Evolutionary conservation across 495 filamentous ascomycete genomes (phyloP), one percentile per base, ranked within the genome.

Genomic region (Aspergillus conjunctus): DNA sequence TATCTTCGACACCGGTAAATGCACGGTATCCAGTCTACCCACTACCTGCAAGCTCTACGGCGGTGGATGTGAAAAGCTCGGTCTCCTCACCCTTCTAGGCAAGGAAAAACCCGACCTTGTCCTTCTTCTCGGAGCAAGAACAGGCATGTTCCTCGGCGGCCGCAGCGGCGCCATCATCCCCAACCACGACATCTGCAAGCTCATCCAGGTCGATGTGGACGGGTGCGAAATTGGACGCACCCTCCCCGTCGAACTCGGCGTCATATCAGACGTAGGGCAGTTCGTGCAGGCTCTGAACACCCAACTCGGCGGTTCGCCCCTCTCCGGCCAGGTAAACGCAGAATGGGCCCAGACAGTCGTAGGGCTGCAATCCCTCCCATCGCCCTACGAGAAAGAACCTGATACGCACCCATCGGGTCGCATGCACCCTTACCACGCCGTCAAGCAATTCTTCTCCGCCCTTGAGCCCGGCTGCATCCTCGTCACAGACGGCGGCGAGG

Each of bases 351-450:
- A 62, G 6, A 46, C 61, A 7, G 52, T 60, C 18, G 55, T 70
- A 7, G 21, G 41, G 12, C 20, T 72, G 14, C 31, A 59, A 12
- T 56, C 54, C 14, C 34, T 65, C 1, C 59, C 62, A 14, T 58
- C 58, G 3, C 65, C 67, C 0, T 70, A 53, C n/a, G 65, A 68
- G 48, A 59, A 60, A 21, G 67, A 72, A 3, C 46, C 67, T 1
- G 22, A 51, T 18, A 49, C 61, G 1, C 18, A 15, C 6, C 46
- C 32, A 1, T 59, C 52, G 5, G 67, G 70, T 4, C 54, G 20
- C 33, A 60, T 72, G 2, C 70, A 72, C 52, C 70, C 70, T 4
- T 68, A 68, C 32, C 70, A 70, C 46, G 70, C 70, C 3, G 45
- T 70, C 22, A 66, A 64, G 49, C 5, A 59, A 4, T 33, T 68